These are phyloP conservation scores for Phlegmacium glaucopus DNA, from an alignment of 768 basidiomycete genomes.

Conservation along the genomic window DNA sequence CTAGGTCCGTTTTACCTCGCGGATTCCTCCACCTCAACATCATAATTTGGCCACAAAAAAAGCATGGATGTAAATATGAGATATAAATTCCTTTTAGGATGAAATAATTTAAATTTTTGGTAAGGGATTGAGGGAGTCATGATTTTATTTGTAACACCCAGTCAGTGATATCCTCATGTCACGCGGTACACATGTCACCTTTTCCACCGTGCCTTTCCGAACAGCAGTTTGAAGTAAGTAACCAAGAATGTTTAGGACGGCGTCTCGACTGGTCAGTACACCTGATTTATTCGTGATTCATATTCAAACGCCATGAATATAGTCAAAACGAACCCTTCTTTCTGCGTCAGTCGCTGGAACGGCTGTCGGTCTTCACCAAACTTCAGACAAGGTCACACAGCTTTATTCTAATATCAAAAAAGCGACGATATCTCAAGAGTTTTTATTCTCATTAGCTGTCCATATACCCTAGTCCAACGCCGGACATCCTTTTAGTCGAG, in stretches of 20 bases:
- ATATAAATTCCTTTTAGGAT: no score
- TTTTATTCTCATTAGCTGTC: slow-evolving; percentile 53
- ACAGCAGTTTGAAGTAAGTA: neutral
- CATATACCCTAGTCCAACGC: slow-evolving; percentile 68
- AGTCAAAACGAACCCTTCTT: slow-evolving; percentile 35
- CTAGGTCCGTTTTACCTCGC: no score
- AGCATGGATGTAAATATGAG: no score
- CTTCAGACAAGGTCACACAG: slow-evolving; percentile 29
- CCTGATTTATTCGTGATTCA: neutral
- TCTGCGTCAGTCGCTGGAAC: slow-evolving; percentile 30
- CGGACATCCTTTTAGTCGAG: slow-evolving; percentile 70
- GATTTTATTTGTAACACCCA: no score
- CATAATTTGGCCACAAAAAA: no score
- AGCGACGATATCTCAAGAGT: no score
- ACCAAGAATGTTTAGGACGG: slow-evolving; percentile 29
- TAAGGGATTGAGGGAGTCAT: no score
- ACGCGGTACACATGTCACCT: slow-evolving; percentile 15
- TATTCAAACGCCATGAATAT: neutral
- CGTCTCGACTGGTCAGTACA: slow-evolving; percentile 26
- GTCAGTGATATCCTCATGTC: no score
- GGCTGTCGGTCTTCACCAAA: slow-evolving; percentile 27
- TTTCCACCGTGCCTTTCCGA: slow-evolving; percentile 4
- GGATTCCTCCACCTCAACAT: no score
- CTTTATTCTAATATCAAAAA: neutral
- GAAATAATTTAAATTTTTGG: no score